Conservation (phyloP, 1,139 yeast species). For the Candida smagusa region DNA sequence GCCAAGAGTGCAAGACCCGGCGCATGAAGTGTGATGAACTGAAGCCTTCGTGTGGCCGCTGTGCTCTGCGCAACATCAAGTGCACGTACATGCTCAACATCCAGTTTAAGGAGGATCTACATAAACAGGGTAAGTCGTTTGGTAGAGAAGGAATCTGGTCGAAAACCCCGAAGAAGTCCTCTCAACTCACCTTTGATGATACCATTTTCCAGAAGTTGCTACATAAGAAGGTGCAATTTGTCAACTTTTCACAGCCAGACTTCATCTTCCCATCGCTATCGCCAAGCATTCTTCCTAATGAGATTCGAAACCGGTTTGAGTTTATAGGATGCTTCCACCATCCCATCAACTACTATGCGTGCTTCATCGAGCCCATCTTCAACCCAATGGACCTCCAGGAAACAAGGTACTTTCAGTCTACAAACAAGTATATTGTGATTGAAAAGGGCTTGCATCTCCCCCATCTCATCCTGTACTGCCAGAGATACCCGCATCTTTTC, state of each 20-base stretch:
- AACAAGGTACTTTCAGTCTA: constrained; percentile 11
- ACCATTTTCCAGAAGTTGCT: constrained; percentile 9
- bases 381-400: constrained; percentile 21
- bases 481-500: constrained; percentile 20
- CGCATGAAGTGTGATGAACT: constrained; percentile 42
- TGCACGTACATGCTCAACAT: constrained; percentile 24
- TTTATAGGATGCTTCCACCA: constrained; percentile 16
- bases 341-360: constrained; percentile 26
- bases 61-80: constrained; percentile 24
- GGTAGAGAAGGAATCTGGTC: constrained; percentile 34
- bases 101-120: constrained; percentile 30
- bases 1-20: constrained; percentile 17
- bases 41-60: constrained; percentile 40
- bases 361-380: constrained; percentile 26
- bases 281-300: constrained; percentile 21
- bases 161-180: constrained; percentile 11
- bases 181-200: constrained; percentile 3
- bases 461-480: constrained; percentile 24
- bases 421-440: constrained; percentile 14
- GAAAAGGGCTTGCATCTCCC: constrained; percentile 24
- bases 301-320: constrained; percentile 15
- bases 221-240: constrained; percentile 16
- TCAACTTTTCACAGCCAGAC: constrained; percentile 17
- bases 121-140: constrained; percentile 25
- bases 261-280: constrained; percentile 12